Percentiles rank a stretch among this genome's conserved stretches.
Conservation (phyloP, 2,329 filamentous ascomycete genomes). For the Botryosphaeria agaves region DNA sequence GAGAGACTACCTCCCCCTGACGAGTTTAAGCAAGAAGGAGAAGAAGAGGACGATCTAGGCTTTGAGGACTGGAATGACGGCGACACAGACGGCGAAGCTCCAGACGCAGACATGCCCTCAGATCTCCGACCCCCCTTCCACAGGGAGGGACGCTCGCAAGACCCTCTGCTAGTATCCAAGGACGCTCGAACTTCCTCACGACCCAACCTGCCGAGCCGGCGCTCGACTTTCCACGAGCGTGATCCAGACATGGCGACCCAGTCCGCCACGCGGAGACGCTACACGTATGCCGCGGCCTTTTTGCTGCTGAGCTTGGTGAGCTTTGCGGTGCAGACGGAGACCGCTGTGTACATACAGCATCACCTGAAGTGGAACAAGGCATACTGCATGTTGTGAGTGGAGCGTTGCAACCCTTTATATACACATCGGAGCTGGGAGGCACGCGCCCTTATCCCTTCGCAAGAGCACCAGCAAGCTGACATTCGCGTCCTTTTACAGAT, state of each 20-base stretch:
- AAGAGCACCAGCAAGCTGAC: too few species aligned
- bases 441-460: too few species aligned
- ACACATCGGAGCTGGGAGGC: too few species aligned
- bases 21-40: constrained; percentile 3
- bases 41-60: constrained; percentile 15
- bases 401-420: too few species aligned
- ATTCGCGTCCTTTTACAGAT: constrained; percentile 27
- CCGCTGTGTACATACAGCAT: constrained; percentile 86
- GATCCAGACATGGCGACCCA: constrained; percentile 51
- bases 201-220: constrained; percentile 29
- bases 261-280: constrained; percentile 58
- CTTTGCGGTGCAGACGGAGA: constrained; percentile 90
- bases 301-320: constrained; percentile 66
- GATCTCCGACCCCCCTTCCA: constrained; percentile 26
- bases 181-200: constrained; percentile 19
- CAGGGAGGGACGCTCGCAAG: constrained; percentile 24
- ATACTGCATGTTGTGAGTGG: constrained; percentile 86
- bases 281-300: constrained; percentile 75
- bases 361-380: constrained; percentile 90
- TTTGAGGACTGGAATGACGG: constrained; percentile 29
- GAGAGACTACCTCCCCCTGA: constrained; percentile 8
- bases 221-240: constrained; percentile 58
- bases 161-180: constrained; percentile 33
- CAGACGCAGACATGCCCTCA: constrained; percentile 27
- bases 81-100: constrained; percentile 20